Evolutionary conservation across 2,329 filamentous ascomycete species (phyloP).

Genomic region (Paecilomyces sp.): DNA sequence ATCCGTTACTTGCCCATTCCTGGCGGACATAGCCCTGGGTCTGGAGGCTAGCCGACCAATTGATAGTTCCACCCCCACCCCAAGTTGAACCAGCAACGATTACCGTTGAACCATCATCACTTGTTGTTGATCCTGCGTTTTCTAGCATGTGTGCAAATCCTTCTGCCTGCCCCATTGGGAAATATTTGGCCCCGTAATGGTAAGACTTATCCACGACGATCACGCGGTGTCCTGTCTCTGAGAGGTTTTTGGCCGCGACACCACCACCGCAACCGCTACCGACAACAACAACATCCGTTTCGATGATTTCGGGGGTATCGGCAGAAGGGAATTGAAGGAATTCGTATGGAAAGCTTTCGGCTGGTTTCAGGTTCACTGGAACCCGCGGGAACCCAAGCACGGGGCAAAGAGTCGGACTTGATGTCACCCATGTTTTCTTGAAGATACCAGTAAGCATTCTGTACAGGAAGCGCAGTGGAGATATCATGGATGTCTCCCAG

Average conservation of each 20-base stretch:
- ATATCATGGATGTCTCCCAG: constrained; percentile 49
- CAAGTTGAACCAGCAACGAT: constrained; percentile 65
- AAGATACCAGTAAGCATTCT: constrained; percentile 43
- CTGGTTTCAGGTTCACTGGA: constrained; percentile 46
- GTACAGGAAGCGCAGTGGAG: constrained; percentile 45
- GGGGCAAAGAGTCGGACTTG: constrained; percentile 43
- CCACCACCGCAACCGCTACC: constrained; percentile 82
- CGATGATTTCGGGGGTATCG: constrained; percentile 51
- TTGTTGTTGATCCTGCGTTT: constrained; percentile 51
- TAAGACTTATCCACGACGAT: constrained; percentile 79
- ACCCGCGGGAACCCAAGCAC: constrained; percentile 49
- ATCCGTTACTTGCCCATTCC: constrained; percentile 67
- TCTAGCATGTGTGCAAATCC: constrained; percentile 62
- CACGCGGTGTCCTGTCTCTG: constrained; percentile 67
- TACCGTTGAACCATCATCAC: constrained; percentile 52
- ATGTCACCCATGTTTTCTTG: constrained; percentile 47
- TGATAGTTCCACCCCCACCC: constrained; percentile 82
- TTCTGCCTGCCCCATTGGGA: constrained; percentile 64
- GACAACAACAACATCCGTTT: constrained; percentile 77
- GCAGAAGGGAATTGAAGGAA: constrained; percentile 53
- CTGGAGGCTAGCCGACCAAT: constrained; percentile 66
- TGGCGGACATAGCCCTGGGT: constrained; percentile 69
- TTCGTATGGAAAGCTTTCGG: constrained; percentile 46
- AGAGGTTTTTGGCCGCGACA: constrained; percentile 72
- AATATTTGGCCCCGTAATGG: constrained; percentile 62